These are phyloP conservation scores for Ampelocalamus luodianensis DNA, from an alignment of 176 grass and related monocot genomes.

Conservation along the genomic window DNA sequence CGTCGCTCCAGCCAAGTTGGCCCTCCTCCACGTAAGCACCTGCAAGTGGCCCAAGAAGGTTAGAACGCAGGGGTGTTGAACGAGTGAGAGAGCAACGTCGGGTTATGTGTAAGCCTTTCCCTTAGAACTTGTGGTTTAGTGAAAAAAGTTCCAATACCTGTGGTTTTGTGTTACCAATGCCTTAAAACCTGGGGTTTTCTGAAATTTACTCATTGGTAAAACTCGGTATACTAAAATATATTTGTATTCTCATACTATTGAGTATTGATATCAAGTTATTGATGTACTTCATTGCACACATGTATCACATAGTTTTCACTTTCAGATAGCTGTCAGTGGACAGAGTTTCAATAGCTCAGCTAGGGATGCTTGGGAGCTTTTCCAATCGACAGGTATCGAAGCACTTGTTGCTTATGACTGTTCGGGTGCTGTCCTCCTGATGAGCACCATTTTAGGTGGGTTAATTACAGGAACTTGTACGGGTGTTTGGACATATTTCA, in stretches of 20 bases:
- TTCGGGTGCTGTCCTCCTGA: constrained; percentile 94
- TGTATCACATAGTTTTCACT: constrained; percentile 43
- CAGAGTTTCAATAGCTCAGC: constrained; percentile 92
- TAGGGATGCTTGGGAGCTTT: constrained; percentile 97
- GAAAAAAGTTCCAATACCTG: too few species aligned
- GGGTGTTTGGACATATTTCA: constrained; percentile 89
- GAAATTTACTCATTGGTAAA: neutral
- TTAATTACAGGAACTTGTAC: constrained; percentile 89
- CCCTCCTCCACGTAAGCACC: too few species aligned
- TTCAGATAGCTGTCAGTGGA: constrained; percentile 87
- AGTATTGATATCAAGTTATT: constrained; percentile 27
- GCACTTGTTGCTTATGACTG: constrained; percentile 96
- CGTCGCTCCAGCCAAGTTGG: too few species aligned
- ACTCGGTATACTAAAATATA: neutral
- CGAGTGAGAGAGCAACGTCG: too few species aligned
- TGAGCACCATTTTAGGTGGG: constrained; percentile 88
- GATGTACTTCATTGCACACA: neutral
- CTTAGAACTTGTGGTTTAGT: too few species aligned
- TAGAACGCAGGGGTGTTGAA: too few species aligned
- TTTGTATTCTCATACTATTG: neutral
- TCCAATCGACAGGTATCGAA: constrained; percentile 93
- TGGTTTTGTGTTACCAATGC: too few species aligned
- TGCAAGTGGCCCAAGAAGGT: too few species aligned
- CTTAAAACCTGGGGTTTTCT: too few species aligned
- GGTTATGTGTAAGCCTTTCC: too few species aligned